Base-by-base conservation (phyloP, 805 yeast species). In the Barnettozyma sucrosica region DNA sequence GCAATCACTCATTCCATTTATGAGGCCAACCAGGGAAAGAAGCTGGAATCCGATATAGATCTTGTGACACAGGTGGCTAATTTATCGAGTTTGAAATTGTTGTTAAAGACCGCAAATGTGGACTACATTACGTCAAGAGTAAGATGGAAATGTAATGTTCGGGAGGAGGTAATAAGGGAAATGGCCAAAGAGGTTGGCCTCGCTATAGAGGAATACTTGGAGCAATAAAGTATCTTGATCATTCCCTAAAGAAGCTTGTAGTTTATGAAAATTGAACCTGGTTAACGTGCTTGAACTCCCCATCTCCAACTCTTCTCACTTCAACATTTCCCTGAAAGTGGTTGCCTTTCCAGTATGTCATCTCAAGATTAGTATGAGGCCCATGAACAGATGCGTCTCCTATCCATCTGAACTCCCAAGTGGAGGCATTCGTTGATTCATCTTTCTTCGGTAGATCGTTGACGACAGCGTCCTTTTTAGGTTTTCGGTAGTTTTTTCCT, bases 1-100 rank as follows among this genome's bases (percentile, higher is more conserved):
- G 95, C 97, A 0, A 86, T 90, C 21, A 70, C 85, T 33, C 83
- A 84, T 38, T 82, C 95, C 0, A 79, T 89, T 13, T 79, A 77
- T 57, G 75, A 71, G 20, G 72, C 55, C 55, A 74, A 60, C 23
- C 64, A 54, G 58, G 72, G 58, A 11, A 62, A 36, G 56, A 67
- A 49, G 7, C 40, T 68, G 7, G 38, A 50, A 1, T 55, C 66
- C 26, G 63, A 66, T 44, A 63, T 71, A 11, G 72, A 67, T 44
- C 52, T 71, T 7, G 62, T 66, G 56, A 64, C 68, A 39, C 65
- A 59, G 30, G 53, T 61, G 7, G 58, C 62, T 2, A 70, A 69
- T 45, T 42, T 71, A 7, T 63, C 71, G 2, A 69, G 72, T 7
- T 47, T 58, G 55, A 57, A 58, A 43, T 48, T 57, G 51, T 61